Evolutionary conservation across 495 filamentous ascomycete species (phyloP).

Genomic region (Chaetomium tenue): DNA sequence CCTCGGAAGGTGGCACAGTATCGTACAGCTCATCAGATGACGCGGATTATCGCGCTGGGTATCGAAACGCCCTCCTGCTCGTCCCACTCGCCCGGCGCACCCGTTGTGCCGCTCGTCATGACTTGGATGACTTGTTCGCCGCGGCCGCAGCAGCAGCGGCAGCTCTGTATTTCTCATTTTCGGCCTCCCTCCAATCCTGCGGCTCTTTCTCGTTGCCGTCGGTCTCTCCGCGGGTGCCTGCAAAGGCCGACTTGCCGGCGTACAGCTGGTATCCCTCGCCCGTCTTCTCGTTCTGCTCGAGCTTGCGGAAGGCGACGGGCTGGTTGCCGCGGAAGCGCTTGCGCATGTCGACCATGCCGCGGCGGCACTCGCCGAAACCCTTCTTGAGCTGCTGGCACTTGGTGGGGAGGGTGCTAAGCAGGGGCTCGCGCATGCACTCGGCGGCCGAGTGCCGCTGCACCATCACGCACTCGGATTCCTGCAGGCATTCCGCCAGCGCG

Average conservation of each 20-base stretch:
- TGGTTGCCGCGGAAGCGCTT: slow-evolving; percentile 97
- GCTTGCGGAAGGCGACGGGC: slow-evolving; percentile 62
- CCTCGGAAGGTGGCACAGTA: not conserved
- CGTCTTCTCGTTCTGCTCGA: slow-evolving; percentile 59
- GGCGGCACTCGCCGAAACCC: slow-evolving; percentile 91
- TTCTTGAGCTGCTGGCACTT: slow-evolving; percentile 91
- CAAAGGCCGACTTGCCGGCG: slow-evolving; percentile 70
- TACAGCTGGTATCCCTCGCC: slow-evolving; percentile 68
- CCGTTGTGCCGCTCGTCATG: slow-evolving; percentile 4
- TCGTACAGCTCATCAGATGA: slow-evolving; percentile 1
- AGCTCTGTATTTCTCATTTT: slow-evolving; percentile 53
- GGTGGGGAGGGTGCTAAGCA: slow-evolving; percentile 72
- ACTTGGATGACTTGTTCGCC: slow-evolving; percentile 28
- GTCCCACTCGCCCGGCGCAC: not conserved
- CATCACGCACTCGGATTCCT: slow-evolving; percentile 93
- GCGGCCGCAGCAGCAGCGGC: slow-evolving; percentile 32
- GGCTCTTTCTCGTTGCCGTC: slow-evolving; percentile 52
- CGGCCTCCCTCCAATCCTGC: slow-evolving; percentile 54
- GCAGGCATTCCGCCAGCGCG: slow-evolving; percentile 88
- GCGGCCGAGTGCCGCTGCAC: slow-evolving; percentile 77
- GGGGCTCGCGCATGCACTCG: slow-evolving; percentile 82
- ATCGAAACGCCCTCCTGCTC: not conserved
- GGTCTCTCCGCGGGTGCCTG: slow-evolving; percentile 50
- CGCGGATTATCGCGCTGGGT: not conserved
- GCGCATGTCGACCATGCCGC: slow-evolving; percentile 96